Evolutionary conservation across 2,329 filamentous ascomycete genomes (phyloP), one percentile per base, ranked within the genome.

Genomic region (Rosellinia necatrix): DNA sequence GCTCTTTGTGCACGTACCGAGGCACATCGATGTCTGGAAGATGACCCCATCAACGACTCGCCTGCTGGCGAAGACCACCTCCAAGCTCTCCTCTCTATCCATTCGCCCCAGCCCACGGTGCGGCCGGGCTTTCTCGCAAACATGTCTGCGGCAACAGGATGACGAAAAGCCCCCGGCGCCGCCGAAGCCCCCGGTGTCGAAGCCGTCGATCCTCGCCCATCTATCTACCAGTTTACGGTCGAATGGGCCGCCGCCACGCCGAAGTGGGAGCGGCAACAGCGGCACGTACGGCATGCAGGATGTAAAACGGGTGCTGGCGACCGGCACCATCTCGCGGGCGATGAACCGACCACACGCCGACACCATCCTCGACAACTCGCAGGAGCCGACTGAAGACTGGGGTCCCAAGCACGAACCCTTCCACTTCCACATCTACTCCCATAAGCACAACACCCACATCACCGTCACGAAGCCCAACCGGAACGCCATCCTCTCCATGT

Each of bases 371-470:
- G 63, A 24, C 27, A 56, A 66, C 27, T 41, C 66, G 32, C 61
- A 15, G 8, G 53, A 52, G 3, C n/a, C 64, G 4, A 61, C 55
- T 2, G 74, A 78, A 40, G 69, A 76, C 47, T 66, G 60, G 64
- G 67, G 66, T 17, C 64, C 67, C 5, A 64, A 72, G 12, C 61
- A 77, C 32, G 83, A 89, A 69, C 88, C 90, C 2, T 91, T 91
- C 77, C 91, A 96, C 72, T 82, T 99, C 62, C 91, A 96, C 77
- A 80, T 99, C 72, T 93, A 86, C 75, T 78, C 89, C 24, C 88
- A 90, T 72, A 96, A 91, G 77, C 94, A 97, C 83, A 99, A 99
- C 78, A 94, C 91, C 17, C 91, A 97, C 75, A 83, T 99, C 68
- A 97, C 92, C 1, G 84, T 97, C 64, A 91, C 92, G 19, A 87